Evolutionary conservation across 352 stramenopile species (phyloP).

Genomic region (Globisporangium paddicum): DNA sequence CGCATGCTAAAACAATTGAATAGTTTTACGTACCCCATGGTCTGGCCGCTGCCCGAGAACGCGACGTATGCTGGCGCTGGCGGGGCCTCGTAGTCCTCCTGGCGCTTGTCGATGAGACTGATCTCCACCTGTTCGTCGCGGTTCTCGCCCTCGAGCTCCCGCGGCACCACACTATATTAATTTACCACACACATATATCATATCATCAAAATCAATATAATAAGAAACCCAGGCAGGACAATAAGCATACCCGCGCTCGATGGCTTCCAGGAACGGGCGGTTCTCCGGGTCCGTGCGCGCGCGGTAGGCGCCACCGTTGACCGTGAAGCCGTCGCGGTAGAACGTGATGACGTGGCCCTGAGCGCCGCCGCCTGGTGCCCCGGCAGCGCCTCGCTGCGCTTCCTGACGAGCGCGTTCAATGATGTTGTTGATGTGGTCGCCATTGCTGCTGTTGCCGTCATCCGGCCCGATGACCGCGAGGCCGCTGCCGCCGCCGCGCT

Average conservation of each 20-base stretch:
- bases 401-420: conserved; percentile 77
- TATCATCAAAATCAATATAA: not conserved
- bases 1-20: not conserved
- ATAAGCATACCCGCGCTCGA: conserved; percentile 63
- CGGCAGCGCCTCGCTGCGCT: conserved; percentile 26
- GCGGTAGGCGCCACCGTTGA: conserved; percentile 77
- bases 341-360: conserved; percentile 77
- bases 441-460: conserved; percentile 22
- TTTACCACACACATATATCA: conserved; percentile 4
- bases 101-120: conserved; percentile 80
- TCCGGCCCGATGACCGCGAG: conserved; percentile 67
- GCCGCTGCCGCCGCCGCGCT: conserved; percentile 67
- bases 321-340: conserved; percentile 82
- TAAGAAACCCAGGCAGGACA: not conserved
- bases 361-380: conserved; percentile 14
- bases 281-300: conserved; percentile 62
- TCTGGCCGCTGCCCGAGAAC: conserved; percentile 81
- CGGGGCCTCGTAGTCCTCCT: conserved; percentile 76
- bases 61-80: conserved; percentile 76
- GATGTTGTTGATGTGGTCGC: conserved; percentile 75
- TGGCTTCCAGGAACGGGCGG: conserved; percentile 74
- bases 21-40: conserved; percentile 45
- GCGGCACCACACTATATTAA: conserved; percentile 50
- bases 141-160: conserved; percentile 71
- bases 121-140: conserved; percentile 72